Evolutionary conservation across 108 stramenopile species (phyloP), one percentile per base, ranked within the genome.

Genomic region (Epipyxis sp.): DNA sequence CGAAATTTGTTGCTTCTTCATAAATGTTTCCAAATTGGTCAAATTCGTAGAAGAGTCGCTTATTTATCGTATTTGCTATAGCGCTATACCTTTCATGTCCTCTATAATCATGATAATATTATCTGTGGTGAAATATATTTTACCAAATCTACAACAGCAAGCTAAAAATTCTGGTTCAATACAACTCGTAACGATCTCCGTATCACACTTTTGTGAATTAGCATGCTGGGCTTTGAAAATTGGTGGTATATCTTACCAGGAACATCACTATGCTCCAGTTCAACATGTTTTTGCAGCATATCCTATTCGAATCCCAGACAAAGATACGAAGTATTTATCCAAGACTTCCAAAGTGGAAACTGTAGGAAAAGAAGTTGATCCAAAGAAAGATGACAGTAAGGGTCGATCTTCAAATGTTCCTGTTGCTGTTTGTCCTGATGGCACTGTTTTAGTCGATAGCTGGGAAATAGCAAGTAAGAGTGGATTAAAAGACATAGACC

Each of bases 141-240:
- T 6, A 13, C 46, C 46, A 13, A 50, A 50, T 50, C 20, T 50
- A 6, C 46, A 20, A 50, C 13, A 50, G 20, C 46, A 13, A 20
- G 46, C 46, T 50, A 50, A 20, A 6, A 50, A 50, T 6, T 13
- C 46, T 50, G 46, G 46, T 16, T 65, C 25, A 10, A 25, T 65
- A 32, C 61, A 65, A 6, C 10, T 65, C 30, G 3, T 65, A 32
- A 25, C 13, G 25, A 65, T 65, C 27, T 65, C 30, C 25, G 10
- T 65, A 16, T 65, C 61, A 32, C 61, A 65, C 35, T 65, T 32
- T 65, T 65, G 13, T 25, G 61, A 65, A 65, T 32, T 65, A 10
- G 61, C 61, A 32, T 35, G 27, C 34, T 65, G 61, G 61, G 61
- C 61, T 10, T 37, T 65, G 25, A 3, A 65, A 32, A 13, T 35